Base-by-base conservation (phyloP, 805 yeast genomes). In the Vanderwaltozyma yarrowii region DNA sequence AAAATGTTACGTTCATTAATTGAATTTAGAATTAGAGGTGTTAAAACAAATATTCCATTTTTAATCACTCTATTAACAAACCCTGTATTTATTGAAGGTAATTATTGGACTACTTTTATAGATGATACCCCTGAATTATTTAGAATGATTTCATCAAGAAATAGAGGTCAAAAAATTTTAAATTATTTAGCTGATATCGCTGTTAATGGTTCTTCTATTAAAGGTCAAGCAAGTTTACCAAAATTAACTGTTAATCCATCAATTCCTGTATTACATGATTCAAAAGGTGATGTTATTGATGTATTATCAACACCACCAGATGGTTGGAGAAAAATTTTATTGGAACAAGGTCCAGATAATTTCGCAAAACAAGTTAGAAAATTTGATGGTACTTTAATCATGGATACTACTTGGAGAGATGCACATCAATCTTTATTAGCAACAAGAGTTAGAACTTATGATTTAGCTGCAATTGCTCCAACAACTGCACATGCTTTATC, bases 351-450 rank as follows among this genome's bases (percentile, higher is more conserved):
- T 40, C 94, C 98, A 23, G 92, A 73, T 38, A 83, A 69, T 24
- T 92, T 92, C 58, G 95, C 96, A 50, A 73, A 79, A 66, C 80
- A 84, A 54, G 95, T 92, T 42, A 78, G 96, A 61, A 62, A 67
- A 14, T 78, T 76, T 66, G 68, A 84, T 38, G 98, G 98, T 54
- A 80, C 95, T 49, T 70, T 92, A 62, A 67, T 92, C 54, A 92
- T 94, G 85, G 99, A 92, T 64, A 92, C 99, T 39, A 92, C 99
- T 9, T 92, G 99, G 99, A 86, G 99, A 78, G 99, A 92, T 65
- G 98, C 98, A 27, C 98, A 92, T 67, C 99, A 92, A 71, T 88
- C 96, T 18, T 68, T 92, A 51, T 72, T 92, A 56, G 99, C 99
- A 9, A 92, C 99, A 30, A 82, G 98, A 66, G 94, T 92, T 28